Evolutionary conservation across 1,139 yeast genomes (phyloP).

Genomic region (Protomyces lactucae-debilis): DNA sequence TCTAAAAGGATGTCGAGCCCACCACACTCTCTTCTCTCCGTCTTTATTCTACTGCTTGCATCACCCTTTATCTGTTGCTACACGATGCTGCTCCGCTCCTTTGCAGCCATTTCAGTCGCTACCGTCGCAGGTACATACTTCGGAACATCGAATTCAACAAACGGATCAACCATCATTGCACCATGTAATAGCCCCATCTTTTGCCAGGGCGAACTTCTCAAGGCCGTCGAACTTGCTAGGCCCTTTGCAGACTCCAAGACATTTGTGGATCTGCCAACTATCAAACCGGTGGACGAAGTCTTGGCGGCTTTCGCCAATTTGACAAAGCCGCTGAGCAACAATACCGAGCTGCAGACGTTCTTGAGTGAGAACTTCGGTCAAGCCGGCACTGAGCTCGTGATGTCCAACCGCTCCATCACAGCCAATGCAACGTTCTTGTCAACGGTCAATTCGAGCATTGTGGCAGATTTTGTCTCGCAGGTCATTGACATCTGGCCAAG

Average conservation of each 20-base stretch:
- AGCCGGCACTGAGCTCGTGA: slow-evolving; percentile 14
- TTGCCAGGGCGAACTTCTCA: slow-evolving; percentile 23
- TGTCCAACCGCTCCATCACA: neutral
- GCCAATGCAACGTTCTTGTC: slow-evolving; percentile 15
- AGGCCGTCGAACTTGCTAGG: slow-evolving; percentile 19
- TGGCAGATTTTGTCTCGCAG: slow-evolving; percentile 19
- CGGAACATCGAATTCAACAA: neutral
- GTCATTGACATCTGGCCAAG: slow-evolving; percentile 23
- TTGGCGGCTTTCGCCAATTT: slow-evolving; percentile 7
- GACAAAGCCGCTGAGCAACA: slow-evolving; percentile 3
- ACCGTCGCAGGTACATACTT: neutral
- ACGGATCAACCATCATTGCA: neutral
- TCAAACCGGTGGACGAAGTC: slow-evolving; percentile 15
- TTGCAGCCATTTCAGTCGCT: neutral
- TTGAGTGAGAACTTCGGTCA: slow-evolving; percentile 16
- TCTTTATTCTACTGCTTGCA: neutral
- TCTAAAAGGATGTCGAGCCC: too few relatives aligned
- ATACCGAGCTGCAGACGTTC: slow-evolving; percentile 6
- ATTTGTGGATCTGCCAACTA: slow-evolving; percentile 27
- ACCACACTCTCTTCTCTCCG: too few relatives aligned
- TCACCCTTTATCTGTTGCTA: neutral
- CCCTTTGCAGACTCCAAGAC: slow-evolving; percentile 26
- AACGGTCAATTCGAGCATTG: slow-evolving; percentile 7
- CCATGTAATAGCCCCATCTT: slow-evolving; percentile 25
- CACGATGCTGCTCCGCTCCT: neutral